A percentile compares a stretch with the other conserved stretches of the same genome.
phyloP scores from a whole-genome alignment of 2,329 filamentous ascomycete genomes.

The Trichoderma lentiforme region DNA sequence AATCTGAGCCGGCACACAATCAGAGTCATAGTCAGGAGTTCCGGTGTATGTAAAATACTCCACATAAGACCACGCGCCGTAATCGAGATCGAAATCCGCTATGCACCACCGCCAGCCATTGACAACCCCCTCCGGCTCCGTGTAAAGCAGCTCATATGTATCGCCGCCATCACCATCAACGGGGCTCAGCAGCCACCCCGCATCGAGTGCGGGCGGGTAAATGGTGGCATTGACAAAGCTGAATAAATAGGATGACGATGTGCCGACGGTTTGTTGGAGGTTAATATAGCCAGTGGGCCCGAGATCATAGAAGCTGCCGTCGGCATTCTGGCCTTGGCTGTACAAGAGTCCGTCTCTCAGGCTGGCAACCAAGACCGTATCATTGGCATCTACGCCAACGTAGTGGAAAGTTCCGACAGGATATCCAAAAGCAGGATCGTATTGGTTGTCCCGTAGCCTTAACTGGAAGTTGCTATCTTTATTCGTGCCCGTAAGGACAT shows the following conservation, averaged over 20 bases:
- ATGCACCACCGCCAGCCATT: background rate
- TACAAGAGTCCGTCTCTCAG: background rate
- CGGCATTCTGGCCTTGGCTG: background rate
- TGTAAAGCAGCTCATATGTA: background rate
- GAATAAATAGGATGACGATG: constrained; percentile 17
- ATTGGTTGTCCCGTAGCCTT: background rate
- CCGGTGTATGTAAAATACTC: background rate
- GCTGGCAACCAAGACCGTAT: background rate
- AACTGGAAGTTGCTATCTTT: background rate
- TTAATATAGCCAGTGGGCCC: background rate
- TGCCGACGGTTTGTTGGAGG: background rate
- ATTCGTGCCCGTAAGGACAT: background rate
- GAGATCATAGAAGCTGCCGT: background rate
- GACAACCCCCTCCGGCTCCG: background rate
- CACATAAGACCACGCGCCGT: background rate
- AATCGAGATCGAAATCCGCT: background rate
- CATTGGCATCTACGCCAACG: background rate
- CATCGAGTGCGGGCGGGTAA: background rate
- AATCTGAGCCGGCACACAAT: background rate
- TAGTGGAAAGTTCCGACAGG: background rate
- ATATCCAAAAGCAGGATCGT: background rate
- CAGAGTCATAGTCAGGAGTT: background rate
- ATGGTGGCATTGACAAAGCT: constrained; percentile 27
- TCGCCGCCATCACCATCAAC: background rate
- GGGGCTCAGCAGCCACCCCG: background rate